Base-by-base conservation (phyloP, 1,284 basidiomycete species). In the Acaromyces ingoldii region DNA sequence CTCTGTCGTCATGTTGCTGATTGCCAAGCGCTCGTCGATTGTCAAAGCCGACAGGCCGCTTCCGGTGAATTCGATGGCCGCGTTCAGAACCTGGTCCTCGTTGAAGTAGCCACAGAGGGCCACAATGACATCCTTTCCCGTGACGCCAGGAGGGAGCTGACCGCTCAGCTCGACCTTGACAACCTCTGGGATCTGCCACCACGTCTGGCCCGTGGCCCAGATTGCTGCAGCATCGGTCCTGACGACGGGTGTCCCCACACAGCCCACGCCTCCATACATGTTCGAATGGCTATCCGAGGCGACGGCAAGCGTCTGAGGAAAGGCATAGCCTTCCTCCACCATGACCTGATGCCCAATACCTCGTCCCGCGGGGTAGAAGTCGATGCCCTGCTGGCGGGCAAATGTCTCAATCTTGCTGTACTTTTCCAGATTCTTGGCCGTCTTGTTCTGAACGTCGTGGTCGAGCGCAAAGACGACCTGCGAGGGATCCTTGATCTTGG, bases 181-280 rank as follows among this genome's bases (percentile, higher is more conserved):
- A 82, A 96, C 91, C 7, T 91, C 84, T 5, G 93, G 93, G 24
- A 99, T 88, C 79, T 98, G 93, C 95, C 93, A 98, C 93, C 93
- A 99, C 3, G 95, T 98, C 77, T 91, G 91, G 37, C 93, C 91
- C 0, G 95, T 98, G 2, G 95, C 91, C 93, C 93, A 99, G 17
- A 99, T 84, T 1, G 93, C 92, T 0, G 90, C 90, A 17, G 89
- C 89, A 63, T 92, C 90, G 19, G 77, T 69, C 60, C 93, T 63
- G 7, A 79, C 78, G 22, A 98, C 95, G 1, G 93, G 91, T 0
- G 93, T 99, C 6, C 93, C 93, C 5, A 99, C 84, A 69, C 92
- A 95, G 2, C 91, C 93, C 1, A 99, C 89, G 46, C 93, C 93
- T 26, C 93, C 93, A 72, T 99, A 99, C 88, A 95, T 95, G 77